A percentile compares a stretch with the other conserved stretches of the same genome.
Conservation (phyloP, 2,329 filamentous ascomycete species). For the Penicillium sp. region DNA sequence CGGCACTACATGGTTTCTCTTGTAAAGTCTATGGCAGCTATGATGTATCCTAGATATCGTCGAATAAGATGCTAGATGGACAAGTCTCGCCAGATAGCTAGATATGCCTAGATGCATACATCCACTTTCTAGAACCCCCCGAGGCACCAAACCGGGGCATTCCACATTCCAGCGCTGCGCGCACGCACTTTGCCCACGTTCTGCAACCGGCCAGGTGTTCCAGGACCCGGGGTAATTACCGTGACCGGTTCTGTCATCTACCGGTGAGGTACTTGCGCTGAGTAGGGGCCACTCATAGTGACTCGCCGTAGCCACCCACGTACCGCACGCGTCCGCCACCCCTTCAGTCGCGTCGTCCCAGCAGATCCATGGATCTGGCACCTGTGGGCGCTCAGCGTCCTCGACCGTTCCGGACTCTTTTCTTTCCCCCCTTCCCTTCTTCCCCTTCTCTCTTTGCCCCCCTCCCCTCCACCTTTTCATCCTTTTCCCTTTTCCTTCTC, state of each 20-base stretch:
- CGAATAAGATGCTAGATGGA: too few species aligned
- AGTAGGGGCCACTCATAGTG: slow-evolving; percentile 1
- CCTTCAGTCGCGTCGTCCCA: slow-evolving; percentile 24
- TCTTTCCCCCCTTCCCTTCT: slow-evolving; percentile 21
- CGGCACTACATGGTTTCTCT: too few species aligned
- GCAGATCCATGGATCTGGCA: slow-evolving; percentile 31
- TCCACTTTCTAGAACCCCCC: background rate
- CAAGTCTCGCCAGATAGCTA: too few species aligned
- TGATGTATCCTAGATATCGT: too few species aligned
- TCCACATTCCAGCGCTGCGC: slow-evolving; percentile 15
- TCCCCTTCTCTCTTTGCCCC: slow-evolving; percentile 17
- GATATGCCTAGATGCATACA: background rate
- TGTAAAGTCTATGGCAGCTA: too few species aligned
- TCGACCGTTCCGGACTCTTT: slow-evolving; percentile 28
- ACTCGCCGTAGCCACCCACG: background rate
- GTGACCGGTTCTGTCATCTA: slow-evolving; percentile 25
- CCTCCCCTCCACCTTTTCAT: slow-evolving; percentile 20
- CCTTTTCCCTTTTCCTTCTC: slow-evolving; percentile 15
- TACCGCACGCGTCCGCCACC: slow-evolving; percentile 15
- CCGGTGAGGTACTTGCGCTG: slow-evolving; percentile 10
- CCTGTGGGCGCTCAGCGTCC: slow-evolving; percentile 22
- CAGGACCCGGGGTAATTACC: slow-evolving; percentile 11
- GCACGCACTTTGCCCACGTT: slow-evolving; percentile 26
- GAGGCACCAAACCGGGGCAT: slow-evolving; percentile 20
- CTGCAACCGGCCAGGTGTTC: slow-evolving; percentile 26